Percentiles rank a stretch among this genome's conserved stretches.
These are phyloP conservation scores for Fusarium mexicanum DNA, from an alignment of 2,329 filamentous ascomycete genomes.

Conservation along the genomic window DNA sequence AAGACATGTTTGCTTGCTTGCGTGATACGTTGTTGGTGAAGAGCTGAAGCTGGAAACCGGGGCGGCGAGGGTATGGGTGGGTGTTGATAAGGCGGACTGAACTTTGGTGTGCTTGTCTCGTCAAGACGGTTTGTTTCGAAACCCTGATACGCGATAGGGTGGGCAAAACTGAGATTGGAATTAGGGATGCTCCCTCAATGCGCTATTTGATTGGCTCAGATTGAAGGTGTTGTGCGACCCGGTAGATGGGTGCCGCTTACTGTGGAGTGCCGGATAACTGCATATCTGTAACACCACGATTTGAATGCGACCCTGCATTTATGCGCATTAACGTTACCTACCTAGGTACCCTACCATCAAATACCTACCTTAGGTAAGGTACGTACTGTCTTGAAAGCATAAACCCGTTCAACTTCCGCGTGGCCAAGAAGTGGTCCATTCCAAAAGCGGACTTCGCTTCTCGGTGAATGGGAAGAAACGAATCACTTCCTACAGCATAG, in stretches of 20 bases:
- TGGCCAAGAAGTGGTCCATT: background rate
- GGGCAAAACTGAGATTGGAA: conserved; percentile 22
- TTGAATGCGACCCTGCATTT: background rate
- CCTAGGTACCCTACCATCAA: background rate
- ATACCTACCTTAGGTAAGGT: too few species aligned
- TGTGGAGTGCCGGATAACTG: conserved; percentile 6
- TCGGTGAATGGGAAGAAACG: background rate
- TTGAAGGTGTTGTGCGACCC: background rate
- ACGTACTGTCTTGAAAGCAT: background rate
- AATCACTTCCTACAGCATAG: background rate
- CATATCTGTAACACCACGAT: conserved; percentile 15
- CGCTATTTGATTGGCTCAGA: conserved; percentile 16
- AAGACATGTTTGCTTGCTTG: conserved; percentile 50
- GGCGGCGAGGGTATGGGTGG: background rate
- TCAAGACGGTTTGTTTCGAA: conserved; percentile 15
- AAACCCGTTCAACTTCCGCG: background rate
- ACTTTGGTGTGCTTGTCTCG: conserved; percentile 30
- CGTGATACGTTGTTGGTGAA: background rate
- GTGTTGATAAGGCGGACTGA: conserved; percentile 11
- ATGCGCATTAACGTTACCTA: background rate
- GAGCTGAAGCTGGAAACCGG: conserved; percentile 3
- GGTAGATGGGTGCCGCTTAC: conserved; percentile 17
- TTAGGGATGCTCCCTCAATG: conserved; percentile 20
- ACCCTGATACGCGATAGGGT: conserved; percentile 31
- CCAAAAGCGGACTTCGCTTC: background rate